Conservation (phyloP, 768 basidiomycete genomes). For the Termitomyces sp. region DNA sequence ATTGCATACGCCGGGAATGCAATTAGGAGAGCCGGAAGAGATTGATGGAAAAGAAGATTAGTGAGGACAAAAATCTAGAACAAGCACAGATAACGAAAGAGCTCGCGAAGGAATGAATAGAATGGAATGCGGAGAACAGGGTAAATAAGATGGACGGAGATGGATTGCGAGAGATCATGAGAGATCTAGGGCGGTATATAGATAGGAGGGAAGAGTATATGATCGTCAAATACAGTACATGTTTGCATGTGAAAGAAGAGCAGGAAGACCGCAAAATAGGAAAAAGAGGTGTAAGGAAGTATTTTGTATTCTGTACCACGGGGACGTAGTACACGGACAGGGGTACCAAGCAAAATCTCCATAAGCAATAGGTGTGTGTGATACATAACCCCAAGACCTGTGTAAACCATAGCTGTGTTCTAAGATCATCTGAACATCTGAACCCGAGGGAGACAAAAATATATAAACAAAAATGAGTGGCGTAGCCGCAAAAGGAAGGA, state of each 20-base stretch:
- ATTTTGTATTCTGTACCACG: background rate
- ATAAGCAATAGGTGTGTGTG: background rate
- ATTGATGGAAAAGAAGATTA: background rate
- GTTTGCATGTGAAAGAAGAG: background rate
- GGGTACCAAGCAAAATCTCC: background rate
- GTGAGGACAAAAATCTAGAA: background rate
- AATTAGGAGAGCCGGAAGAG: background rate
- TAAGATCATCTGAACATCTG: background rate
- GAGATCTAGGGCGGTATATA: background rate
- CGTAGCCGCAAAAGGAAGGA: background rate
- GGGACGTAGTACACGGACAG: background rate
- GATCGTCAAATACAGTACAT: background rate
- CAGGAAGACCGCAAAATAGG: background rate
- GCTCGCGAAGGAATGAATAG: background rate
- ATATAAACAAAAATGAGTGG: background rate
- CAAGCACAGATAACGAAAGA: background rate
- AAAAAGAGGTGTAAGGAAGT: background rate
- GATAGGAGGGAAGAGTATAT: background rate
- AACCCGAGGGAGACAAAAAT: background rate
- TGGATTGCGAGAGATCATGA: background rate
- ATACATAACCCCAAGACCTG: background rate
- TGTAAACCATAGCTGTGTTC: background rate
- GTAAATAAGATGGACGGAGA: constrained; percentile 1
- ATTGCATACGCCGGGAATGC: background rate
- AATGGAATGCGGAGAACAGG: background rate